Conservation (phyloP, 805 yeast species). For the Blastobotrys peoriensis region DNA sequence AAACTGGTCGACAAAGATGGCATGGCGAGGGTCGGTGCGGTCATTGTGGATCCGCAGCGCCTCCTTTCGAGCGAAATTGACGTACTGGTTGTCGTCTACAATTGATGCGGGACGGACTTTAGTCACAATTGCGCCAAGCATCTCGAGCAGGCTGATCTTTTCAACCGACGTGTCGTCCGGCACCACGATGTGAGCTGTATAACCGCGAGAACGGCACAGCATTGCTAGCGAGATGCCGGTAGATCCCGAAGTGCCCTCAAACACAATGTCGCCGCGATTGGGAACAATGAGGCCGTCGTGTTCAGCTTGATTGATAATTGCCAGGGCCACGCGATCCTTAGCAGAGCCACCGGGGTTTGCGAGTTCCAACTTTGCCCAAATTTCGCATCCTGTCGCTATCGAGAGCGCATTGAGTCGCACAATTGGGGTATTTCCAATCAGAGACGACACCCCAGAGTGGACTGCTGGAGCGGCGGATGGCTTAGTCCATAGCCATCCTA, state of each 20-base stretch:
- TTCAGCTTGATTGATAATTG: slow-evolving; percentile 71
- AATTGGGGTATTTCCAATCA: slow-evolving; percentile 89
- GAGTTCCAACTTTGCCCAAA: slow-evolving; percentile 82
- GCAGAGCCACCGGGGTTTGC: slow-evolving; percentile 94
- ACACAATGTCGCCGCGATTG: slow-evolving; percentile 62
- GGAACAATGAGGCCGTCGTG: slow-evolving; percentile 50
- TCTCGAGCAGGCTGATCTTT: slow-evolving; percentile 61
- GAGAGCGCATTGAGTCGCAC: slow-evolving; percentile 69
- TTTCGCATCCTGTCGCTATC: slow-evolving; percentile 65
- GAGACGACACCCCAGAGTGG: slow-evolving; percentile 55
- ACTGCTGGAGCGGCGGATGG: too few species aligned
- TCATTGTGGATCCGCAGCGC: slow-evolving; percentile 45
- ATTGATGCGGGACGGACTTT: slow-evolving; percentile 92
- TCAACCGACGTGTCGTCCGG: slow-evolving; percentile 92
- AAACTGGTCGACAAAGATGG: slow-evolving; percentile 91
- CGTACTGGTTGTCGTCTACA: slow-evolving; percentile 89
- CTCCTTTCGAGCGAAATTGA: slow-evolving; percentile 71
- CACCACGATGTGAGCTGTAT: slow-evolving; percentile 83
- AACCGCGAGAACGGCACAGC: slow-evolving; percentile 83
- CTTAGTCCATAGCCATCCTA: too few species aligned
- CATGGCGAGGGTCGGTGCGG: slow-evolving; percentile 38
- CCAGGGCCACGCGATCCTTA: slow-evolving; percentile 87
- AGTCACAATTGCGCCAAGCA: slow-evolving; percentile 77
- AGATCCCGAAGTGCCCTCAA: slow-evolving; percentile 95
- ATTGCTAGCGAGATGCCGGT: slow-evolving; percentile 93